Evolutionary conservation across 495 filamentous ascomycete genomes (phyloP).

Genomic region (Penicillium goetzii): DNA sequence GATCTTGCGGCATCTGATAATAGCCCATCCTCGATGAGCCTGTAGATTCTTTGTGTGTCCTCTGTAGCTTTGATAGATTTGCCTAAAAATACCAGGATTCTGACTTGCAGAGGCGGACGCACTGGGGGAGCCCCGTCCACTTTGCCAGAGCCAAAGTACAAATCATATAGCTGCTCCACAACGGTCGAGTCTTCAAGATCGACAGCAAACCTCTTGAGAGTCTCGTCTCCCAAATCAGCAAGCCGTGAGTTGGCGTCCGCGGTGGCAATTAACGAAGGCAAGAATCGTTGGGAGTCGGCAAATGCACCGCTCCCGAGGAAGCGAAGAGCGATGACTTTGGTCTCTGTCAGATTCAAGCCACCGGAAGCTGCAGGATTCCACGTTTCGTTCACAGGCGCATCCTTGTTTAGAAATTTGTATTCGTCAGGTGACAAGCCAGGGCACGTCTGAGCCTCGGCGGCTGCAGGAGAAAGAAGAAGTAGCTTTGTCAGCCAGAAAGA

Average conservation of each 20-base stretch:
- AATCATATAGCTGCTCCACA: constrained; percentile 64
- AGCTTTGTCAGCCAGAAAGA: constrained; percentile 79
- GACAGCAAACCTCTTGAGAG: constrained; percentile 72
- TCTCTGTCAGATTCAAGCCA: constrained; percentile 66
- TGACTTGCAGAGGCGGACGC: constrained; percentile 71
- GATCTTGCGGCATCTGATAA: constrained; percentile 50
- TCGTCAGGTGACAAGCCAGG: constrained; percentile 74
- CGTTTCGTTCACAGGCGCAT: constrained; percentile 62
- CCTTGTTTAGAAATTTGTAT: constrained; percentile 68
- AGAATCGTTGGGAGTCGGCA: constrained; percentile 72
- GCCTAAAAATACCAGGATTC: constrained; percentile 71
- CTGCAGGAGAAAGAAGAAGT: constrained; percentile 64
- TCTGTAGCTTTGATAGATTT: constrained; percentile 73
- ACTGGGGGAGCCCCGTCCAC: constrained; percentile 55
- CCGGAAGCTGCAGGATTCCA: constrained; percentile 64
- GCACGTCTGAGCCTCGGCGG: constrained; percentile 50
- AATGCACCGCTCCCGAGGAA: constrained; percentile 88
- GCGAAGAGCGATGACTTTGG: constrained; percentile 67
- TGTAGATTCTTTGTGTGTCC: constrained; percentile 65
- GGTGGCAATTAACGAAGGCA: constrained; percentile 82
- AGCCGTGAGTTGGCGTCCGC: constrained; percentile 81
- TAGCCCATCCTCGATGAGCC: constrained; percentile 70
- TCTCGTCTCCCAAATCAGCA: constrained; percentile 78
- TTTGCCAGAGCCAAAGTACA: constrained; percentile 63
- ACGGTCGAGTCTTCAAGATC: constrained; percentile 69